These are phyloP conservation scores for Rheum nobile DNA, from an alignment of 148 eudicot genomes.

Conservation along the genomic window DNA sequence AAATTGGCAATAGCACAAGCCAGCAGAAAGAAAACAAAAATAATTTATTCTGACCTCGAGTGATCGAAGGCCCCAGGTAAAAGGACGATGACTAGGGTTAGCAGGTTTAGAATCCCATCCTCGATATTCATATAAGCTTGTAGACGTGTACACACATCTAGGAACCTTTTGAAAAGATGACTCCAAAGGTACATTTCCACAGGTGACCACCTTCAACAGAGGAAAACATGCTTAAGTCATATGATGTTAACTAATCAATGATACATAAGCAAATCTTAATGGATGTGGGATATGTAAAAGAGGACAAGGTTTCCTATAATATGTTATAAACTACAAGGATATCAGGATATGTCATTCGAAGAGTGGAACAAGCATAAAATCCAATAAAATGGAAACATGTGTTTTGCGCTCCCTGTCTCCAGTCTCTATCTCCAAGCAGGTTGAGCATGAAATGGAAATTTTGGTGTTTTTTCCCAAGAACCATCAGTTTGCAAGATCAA, in stretches of 20 bases:
- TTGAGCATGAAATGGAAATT: not conserved
- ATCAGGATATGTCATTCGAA: not conserved
- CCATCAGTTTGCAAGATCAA: not conserved
- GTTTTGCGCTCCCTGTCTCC: not conserved
- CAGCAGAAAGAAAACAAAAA: not conserved
- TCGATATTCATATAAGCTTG: conserved; percentile 76
- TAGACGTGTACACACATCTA: conserved; percentile 84
- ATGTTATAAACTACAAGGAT: not conserved
- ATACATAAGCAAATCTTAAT: not conserved
- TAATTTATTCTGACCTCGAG: conserved; percentile 48
- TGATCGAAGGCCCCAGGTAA: conserved; percentile 80
- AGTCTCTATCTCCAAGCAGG: not conserved
- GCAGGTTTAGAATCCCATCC: conserved; percentile 87
- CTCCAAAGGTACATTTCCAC: conserved; percentile 90
- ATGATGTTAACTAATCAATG: not conserved
- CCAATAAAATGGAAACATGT: not conserved
- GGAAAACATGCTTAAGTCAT: not conserved
- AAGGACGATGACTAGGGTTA: conserved; percentile 76
- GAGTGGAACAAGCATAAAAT: not conserved
- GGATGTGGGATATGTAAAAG: not conserved
- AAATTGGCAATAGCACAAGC: not conserved
- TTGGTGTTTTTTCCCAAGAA: not conserved
- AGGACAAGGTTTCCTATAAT: not conserved
- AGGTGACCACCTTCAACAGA: conserved; percentile 71
- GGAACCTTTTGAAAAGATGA: conserved; percentile 85